These are phyloP conservation scores for Neoascochyta sp. DNA, from an alignment of 2,329 filamentous ascomycete species.

Conservation along the genomic window DNA sequence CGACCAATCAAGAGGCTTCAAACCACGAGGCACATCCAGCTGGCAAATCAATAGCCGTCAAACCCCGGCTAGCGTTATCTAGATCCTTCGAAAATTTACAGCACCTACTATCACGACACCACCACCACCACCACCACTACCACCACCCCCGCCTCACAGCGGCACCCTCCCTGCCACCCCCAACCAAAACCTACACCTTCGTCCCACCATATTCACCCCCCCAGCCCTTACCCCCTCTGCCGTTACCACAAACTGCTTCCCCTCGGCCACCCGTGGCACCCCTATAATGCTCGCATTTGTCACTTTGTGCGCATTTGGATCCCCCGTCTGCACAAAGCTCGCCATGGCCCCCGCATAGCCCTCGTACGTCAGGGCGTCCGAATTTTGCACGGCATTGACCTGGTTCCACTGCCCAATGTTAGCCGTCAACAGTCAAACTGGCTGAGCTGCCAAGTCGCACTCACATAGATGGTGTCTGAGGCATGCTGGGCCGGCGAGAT, in stretches of 20 bases:
- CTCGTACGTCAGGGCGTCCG: slow-evolving; percentile 53
- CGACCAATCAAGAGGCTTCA: too few relatives aligned
- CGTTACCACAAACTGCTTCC: slow-evolving; percentile 52
- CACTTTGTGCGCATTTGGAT: slow-evolving; percentile 57
- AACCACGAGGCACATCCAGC: too few relatives aligned
- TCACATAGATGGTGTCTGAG: slow-evolving; percentile 54
- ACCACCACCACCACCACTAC: too few relatives aligned
- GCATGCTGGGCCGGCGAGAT: slow-evolving; percentile 59
- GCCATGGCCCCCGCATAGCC: slow-evolving; percentile 59
- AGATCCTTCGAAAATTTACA: too few relatives aligned
- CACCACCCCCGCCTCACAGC: slow-evolving; percentile 34
- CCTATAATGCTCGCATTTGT: slow-evolving; percentile 44
- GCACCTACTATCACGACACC: too few relatives aligned
- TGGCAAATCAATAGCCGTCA: too few relatives aligned
- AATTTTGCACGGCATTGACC: slow-evolving; percentile 51
- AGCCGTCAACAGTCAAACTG: too few relatives aligned
- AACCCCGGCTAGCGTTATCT: too few relatives aligned
- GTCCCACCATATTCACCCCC: slow-evolving; percentile 39
- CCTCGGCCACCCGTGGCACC: slow-evolving; percentile 45
- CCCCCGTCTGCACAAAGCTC: slow-evolving; percentile 57
- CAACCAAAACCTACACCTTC: slow-evolving; percentile 55
- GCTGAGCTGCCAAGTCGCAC: too few relatives aligned
- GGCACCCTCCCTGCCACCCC: slow-evolving; percentile 47
- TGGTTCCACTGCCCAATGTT: slow-evolving; percentile 50
- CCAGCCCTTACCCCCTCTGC: slow-evolving; percentile 45